A percentile compares a stretch with the other conserved stretches of the same genome.
Evolutionary conservation across 2,329 filamentous ascomycete genomes (phyloP).

Genomic region (Epichloe aotearoae): DNA sequence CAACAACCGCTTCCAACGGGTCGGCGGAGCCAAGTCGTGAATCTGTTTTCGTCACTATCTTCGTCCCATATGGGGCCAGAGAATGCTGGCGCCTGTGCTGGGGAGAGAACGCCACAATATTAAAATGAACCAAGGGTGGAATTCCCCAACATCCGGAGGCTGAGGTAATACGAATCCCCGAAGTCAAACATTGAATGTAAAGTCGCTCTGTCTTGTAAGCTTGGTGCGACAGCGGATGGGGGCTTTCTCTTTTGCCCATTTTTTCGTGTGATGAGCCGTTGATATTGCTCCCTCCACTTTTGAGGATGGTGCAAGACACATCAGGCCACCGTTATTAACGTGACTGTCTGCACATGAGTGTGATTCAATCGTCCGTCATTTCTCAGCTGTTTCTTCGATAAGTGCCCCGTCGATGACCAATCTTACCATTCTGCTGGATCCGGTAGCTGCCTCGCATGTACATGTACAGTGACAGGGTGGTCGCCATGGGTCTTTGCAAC

Average conservation of each 20-base stretch:
- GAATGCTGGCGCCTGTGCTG: background rate
- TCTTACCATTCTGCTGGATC: slow-evolving; percentile 6
- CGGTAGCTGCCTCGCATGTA: slow-evolving; percentile 1
- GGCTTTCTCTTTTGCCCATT: background rate
- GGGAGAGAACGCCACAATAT: background rate
- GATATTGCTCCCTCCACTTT: too few relatives aligned
- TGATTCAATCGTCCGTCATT: background rate
- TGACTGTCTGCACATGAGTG: too few relatives aligned
- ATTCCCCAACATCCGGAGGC: background rate
- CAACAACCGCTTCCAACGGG: background rate
- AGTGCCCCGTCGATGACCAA: background rate
- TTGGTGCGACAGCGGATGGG: background rate
- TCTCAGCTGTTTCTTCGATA: background rate
- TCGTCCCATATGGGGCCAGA: background rate
- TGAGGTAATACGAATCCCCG: slow-evolving; percentile 1
- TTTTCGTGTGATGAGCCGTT: too few relatives aligned
- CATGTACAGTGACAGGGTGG: background rate
- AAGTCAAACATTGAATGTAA: background rate
- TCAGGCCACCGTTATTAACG: too few relatives aligned
- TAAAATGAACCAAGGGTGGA: background rate
- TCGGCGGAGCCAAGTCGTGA: background rate
- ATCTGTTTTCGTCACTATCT: background rate
- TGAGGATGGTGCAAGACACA: too few relatives aligned
- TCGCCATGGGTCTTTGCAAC: slow-evolving; percentile 3
- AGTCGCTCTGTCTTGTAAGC: background rate